Evolutionary conservation across 768 basidiomycete genomes (phyloP).

Genomic region (Termitomyces bulborhizus): DNA sequence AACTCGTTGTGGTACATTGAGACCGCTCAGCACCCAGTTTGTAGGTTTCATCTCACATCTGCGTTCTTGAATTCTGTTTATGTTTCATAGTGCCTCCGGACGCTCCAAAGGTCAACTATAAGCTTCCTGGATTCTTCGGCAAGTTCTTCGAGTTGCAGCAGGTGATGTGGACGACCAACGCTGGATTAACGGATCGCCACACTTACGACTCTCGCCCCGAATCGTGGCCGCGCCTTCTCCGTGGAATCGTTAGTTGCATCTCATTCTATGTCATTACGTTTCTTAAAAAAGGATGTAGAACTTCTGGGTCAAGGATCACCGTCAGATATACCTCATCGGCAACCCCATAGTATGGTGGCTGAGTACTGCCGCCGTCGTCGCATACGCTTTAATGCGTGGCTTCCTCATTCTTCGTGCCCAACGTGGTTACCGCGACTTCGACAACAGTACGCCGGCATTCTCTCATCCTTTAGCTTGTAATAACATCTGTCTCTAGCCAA

Average conservation of each 20-base stretch:
- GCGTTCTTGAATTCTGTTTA: background rate
- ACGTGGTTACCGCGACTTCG: slow-evolving; percentile 88
- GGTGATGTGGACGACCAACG: slow-evolving; percentile 98
- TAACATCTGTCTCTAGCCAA: slow-evolving; percentile 45
- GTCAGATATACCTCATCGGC: slow-evolving; percentile 92
- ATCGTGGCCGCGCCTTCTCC: slow-evolving; percentile 83
- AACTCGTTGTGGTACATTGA: slow-evolving; percentile 96
- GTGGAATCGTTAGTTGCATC: slow-evolving; percentile 77
- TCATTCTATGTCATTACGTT: background rate
- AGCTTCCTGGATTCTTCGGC: slow-evolving; percentile 77
- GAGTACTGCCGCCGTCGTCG: slow-evolving; percentile 62
- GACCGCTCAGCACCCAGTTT: slow-evolving; percentile 74
- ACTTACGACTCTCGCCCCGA: slow-evolving; percentile 92
- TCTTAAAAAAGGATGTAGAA: slow-evolving; percentile 44
- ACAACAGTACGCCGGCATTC: slow-evolving; percentile 61
- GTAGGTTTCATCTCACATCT: slow-evolving; percentile 24
- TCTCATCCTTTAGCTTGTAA: background rate
- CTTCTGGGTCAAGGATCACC: slow-evolving; percentile 97
- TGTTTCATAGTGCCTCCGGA: slow-evolving; percentile 52
- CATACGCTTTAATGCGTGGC: slow-evolving; percentile 66
- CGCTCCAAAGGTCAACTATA: slow-evolving; percentile 85
- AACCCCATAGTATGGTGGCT: slow-evolving; percentile 94
- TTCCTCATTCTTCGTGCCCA: slow-evolving; percentile 85
- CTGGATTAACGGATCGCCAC: slow-evolving; percentile 91
- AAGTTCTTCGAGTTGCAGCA: slow-evolving; percentile 91